Conservation (phyloP, 2,329 filamentous ascomycete genomes). For the Talaromyces sp. region DNA sequence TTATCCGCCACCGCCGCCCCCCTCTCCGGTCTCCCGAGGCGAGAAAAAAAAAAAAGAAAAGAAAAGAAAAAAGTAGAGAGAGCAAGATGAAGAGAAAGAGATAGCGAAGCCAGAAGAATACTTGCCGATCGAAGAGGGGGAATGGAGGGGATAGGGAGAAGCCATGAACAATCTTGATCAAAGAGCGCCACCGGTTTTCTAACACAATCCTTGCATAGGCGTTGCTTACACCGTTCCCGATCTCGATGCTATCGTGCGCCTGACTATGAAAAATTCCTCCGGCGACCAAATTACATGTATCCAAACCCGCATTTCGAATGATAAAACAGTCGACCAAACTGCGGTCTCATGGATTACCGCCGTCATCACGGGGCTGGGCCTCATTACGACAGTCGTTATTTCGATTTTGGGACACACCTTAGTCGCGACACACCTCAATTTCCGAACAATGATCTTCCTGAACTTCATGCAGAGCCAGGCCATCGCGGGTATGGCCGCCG, state of each 20-base stretch:
- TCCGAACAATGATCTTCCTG: conserved; percentile 88
- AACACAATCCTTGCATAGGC: conserved; percentile 40
- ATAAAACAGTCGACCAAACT: conserved; percentile 68
- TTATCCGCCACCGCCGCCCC: neutral
- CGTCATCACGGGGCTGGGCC: conserved; percentile 78
- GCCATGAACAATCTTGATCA: no score
- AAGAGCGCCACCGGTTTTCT: neutral
- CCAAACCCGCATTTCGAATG: conserved; percentile 47
- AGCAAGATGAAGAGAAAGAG: neutral
- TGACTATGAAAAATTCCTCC: conserved; percentile 12
- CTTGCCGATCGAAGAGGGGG: neutral
- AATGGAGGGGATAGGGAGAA: neutral
- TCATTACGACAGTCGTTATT: conserved; percentile 81
- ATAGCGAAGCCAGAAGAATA: neutral
- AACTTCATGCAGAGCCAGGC: conserved; percentile 93
- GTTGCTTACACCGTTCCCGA: conserved; percentile 85
- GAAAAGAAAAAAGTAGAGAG: neutral
- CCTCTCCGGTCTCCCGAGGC: no score
- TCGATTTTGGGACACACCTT: conserved; percentile 91
- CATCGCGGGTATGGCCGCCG: conserved; percentile 80
- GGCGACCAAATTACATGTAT: conserved; percentile 15
- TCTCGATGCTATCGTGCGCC: conserved; percentile 23
- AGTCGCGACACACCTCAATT: conserved; percentile 88
- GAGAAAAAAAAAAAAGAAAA: neutral
- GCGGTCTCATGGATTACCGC: conserved; percentile 89